Evolutionary conservation across 305 asterid species (phyloP).

Genomic region (Plantago lanceolata): DNA sequence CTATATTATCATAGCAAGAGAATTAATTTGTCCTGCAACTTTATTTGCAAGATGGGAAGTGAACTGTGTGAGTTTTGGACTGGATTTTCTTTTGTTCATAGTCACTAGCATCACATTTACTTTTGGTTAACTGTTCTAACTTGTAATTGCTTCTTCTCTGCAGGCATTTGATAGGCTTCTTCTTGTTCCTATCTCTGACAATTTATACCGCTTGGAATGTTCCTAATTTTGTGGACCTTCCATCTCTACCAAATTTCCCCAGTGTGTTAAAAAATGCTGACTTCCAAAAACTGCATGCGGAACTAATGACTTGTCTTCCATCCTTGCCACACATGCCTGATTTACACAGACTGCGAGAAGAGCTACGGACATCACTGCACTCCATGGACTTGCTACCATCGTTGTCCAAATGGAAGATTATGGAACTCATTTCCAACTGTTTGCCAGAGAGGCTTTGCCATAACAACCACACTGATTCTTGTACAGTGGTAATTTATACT

Average conservation of each 20-base stretch:
- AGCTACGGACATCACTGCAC: constrained; percentile 45
- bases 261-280: constrained; percentile 69
- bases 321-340: constrained; percentile 76
- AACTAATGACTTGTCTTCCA: constrained; percentile 68
- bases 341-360: constrained; percentile 57
- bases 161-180: constrained; percentile 99
- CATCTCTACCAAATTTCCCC: constrained; percentile 52
- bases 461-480: constrained; percentile 58
- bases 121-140: neutral
- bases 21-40: neutral
- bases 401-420: constrained; percentile 69
- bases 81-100: neutral
- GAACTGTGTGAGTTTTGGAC: neutral
- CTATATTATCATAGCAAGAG: neutral
- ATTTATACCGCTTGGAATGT: constrained; percentile 79
- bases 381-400: constrained; percentile 53
- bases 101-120: too few relatives aligned
- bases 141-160: constrained; percentile 24
- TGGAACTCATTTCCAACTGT: constrained; percentile 73
- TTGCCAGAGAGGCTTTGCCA: constrained; percentile 69
- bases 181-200: constrained; percentile 82
- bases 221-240: constrained; percentile 70
- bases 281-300: constrained; percentile 59
- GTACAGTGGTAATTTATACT: constrained; percentile 56
- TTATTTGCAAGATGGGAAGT: neutral